Conservation (phyloP, 805 yeast genomes). For the Metschnikowia noctiluminum region DNA sequence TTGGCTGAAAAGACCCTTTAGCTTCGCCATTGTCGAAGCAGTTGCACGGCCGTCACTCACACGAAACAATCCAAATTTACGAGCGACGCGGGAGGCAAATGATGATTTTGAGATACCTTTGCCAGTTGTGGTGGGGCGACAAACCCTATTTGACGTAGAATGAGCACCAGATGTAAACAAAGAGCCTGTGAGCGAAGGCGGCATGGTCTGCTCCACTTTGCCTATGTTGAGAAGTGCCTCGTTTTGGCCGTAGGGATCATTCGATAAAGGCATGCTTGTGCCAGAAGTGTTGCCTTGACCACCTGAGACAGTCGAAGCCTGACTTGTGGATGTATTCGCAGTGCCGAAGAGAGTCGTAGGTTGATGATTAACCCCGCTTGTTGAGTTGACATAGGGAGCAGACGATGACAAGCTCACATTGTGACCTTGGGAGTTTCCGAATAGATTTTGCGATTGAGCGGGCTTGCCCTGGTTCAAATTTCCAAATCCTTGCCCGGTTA, state of each 20-base stretch:
- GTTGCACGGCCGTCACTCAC: conserved; percentile 13
- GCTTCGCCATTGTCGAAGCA: conserved; percentile 9
- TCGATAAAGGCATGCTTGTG: background rate
- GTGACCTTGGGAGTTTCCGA: conserved; percentile 19
- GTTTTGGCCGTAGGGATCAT: conserved; percentile 31
- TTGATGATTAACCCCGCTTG: background rate
- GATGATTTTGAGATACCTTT: conserved; percentile 21
- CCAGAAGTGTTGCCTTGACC: background rate
- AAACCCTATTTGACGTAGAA: conserved; percentile 17
- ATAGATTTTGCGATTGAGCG: conserved; percentile 18
- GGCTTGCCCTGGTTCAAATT: conserved; percentile 2
- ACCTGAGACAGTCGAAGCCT: background rate
- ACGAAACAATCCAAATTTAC: conserved; percentile 32
- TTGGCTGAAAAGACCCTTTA: conserved; percentile 33
- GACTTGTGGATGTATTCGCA: too few species aligned
- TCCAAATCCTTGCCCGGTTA: conserved; percentile 26
- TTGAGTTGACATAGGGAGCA: background rate
- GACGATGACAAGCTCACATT: background rate
- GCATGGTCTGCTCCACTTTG: conserved; percentile 24
- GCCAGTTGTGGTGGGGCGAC: conserved; percentile 13
- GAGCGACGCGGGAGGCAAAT: conserved; percentile 31
- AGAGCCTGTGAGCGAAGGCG: conserved; percentile 31
- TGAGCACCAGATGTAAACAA: conserved; percentile 18
- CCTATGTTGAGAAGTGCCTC: conserved; percentile 23
- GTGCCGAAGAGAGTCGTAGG: background rate